Evolutionary conservation across 306 rosid species (phyloP).

Genomic region (Parietaria judaica): DNA sequence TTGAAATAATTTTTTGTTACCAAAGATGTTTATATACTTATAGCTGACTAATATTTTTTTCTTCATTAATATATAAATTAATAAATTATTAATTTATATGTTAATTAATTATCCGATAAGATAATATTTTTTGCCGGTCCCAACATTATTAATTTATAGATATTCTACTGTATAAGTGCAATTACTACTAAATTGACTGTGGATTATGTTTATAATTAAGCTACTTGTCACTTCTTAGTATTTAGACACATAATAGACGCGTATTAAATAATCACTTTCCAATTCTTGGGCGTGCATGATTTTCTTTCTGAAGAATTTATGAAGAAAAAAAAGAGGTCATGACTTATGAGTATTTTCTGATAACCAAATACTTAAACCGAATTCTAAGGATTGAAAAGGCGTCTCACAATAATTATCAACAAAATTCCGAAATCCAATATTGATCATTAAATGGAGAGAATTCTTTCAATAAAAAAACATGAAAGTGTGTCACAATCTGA

Average conservation of each 20-base stretch:
- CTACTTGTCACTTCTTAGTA: not conserved
- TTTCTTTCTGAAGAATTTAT: not conserved
- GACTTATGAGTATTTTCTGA: not conserved
- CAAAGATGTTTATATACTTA: too few species aligned
- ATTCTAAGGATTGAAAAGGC: constrained; percentile 2
- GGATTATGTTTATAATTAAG: not conserved
- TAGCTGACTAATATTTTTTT: too few species aligned
- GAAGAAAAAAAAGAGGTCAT: not conserved
- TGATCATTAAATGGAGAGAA: constrained; percentile 1
- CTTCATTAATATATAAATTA: too few species aligned
- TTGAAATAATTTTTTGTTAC: too few species aligned
- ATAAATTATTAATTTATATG: too few species aligned
- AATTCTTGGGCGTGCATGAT: not conserved
- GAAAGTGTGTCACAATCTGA: constrained; percentile 2
- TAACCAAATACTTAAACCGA: not conserved
- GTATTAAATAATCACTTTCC: not conserved
- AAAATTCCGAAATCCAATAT: not conserved
- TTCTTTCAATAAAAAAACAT: not conserved
- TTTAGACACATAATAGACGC: too few species aligned
- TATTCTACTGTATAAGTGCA: too few species aligned
- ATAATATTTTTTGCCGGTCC: too few species aligned
- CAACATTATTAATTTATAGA: too few species aligned
- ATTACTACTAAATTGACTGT: not conserved
- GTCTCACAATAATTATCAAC: too few species aligned
- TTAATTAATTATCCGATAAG: too few species aligned